These are phyloP conservation scores for Populus hybrid DNA, from an alignment of 441 rosid species.

Conservation along the genomic window DNA sequence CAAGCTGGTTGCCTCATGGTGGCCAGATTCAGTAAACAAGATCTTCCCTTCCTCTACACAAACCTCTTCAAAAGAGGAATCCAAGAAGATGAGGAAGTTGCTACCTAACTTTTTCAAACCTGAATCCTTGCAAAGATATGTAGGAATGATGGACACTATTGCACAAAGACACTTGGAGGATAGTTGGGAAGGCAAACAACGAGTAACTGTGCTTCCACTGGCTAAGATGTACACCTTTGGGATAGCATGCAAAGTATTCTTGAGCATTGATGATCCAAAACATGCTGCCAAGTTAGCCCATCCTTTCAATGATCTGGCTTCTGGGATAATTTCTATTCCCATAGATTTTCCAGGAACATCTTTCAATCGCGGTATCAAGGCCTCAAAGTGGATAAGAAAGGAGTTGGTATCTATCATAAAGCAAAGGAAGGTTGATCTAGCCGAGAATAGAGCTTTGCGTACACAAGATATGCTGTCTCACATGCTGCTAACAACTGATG, in stretches of 20 bases:
- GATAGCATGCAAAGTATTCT: conserved; percentile 25
- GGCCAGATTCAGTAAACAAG: conserved; percentile 42
- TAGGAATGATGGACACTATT: conserved; percentile 26
- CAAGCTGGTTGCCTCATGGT: conserved; percentile 44
- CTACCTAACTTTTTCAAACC: conserved; percentile 37
- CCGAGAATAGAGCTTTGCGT: not conserved
- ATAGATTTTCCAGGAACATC: conserved; percentile 42
- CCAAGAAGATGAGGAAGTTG: conserved; percentile 30
- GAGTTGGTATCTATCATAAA: conserved; percentile 37
- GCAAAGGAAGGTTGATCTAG: conserved; percentile 39
- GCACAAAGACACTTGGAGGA: conserved; percentile 21
- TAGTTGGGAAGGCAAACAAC: conserved; percentile 25
- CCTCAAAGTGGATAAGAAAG: conserved; percentile 32
- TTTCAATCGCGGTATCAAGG: conserved; percentile 33
- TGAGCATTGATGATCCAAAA: conserved; percentile 23
- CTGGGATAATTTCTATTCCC: conserved; percentile 41
- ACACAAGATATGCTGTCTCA: not conserved
- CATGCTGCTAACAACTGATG: not conserved
- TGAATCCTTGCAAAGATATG: conserved; percentile 41
- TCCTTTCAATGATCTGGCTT: conserved; percentile 32
- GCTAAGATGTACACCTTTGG: conserved; percentile 23
- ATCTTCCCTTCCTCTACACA: conserved; percentile 35
- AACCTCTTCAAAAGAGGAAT: conserved; percentile 20
- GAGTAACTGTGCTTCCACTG: conserved; percentile 16
- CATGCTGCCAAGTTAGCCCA: conserved; percentile 22